phyloP scores from a whole-genome alignment of 176 grass and related monocot genomes.

The Hordeum marinum region DNA sequence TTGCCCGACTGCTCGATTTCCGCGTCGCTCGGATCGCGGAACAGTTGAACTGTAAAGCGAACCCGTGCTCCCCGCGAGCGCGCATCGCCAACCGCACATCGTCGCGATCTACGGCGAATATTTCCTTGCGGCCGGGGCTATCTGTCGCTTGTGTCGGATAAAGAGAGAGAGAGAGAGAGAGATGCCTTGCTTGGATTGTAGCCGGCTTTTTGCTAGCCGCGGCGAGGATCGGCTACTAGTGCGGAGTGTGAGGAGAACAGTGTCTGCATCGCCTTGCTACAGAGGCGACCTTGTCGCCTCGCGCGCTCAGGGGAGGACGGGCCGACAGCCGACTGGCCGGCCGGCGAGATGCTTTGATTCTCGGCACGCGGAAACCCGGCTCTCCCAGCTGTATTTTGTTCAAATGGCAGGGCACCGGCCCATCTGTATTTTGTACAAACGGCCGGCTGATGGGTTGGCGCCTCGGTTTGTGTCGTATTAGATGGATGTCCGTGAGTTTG shows the following conservation, averaged over 20 bases:
- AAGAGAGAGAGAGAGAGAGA: constrained; percentile 41
- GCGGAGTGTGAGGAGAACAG: constrained; percentile 9
- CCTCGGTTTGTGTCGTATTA: not conserved
- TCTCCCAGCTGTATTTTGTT: constrained; percentile 31
- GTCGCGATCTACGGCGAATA: constrained; percentile 21
- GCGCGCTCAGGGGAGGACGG: not conserved
- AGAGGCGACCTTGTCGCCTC: constrained; percentile 18
- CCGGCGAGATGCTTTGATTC: constrained; percentile 4
- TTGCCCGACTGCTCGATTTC: not conserved
- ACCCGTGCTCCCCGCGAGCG: not conserved
- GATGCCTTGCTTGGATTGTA: constrained; percentile 31
- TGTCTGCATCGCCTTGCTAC: constrained; percentile 31
- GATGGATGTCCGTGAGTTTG: not conserved
- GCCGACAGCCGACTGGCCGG: not conserved
- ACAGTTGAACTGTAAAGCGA: constrained; percentile 40
- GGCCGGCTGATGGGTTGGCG: constrained; percentile 4
- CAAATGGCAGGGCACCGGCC: not conserved
- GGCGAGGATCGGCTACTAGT: not conserved
- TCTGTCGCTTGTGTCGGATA: constrained; percentile 30
- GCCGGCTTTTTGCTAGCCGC: constrained; percentile 7
- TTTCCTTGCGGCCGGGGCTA: constrained; percentile 11
- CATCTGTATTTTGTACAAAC: constrained; percentile 32
- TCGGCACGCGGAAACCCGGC: not conserved
- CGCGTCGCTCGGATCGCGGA: constrained; percentile 41
- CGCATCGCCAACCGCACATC: not conserved